Evolutionary conservation across 345 rosid genomes (phyloP).

Genomic region (Carallia pectinifolia): DNA sequence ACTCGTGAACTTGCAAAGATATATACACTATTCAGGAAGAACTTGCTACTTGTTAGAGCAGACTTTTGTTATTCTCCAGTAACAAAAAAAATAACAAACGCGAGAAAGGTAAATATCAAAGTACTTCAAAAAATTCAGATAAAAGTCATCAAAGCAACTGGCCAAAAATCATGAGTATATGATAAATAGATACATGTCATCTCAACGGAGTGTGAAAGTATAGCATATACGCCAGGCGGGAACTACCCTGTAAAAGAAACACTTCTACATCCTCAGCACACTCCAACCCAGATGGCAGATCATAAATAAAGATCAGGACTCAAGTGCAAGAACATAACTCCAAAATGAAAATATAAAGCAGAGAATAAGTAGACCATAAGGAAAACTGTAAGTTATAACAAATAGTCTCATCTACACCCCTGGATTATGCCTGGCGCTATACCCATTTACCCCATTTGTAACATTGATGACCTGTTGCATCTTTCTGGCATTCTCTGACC

Average conservation of each 20-base stretch:
- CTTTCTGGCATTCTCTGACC: constrained; percentile 31
- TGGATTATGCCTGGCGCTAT: constrained; percentile 21
- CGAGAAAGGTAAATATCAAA: no score
- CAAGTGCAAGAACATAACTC: not conserved
- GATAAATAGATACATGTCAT: not conserved
- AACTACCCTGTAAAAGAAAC: constrained; percentile 24
- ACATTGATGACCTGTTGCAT: constrained; percentile 27
- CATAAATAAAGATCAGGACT: constrained; percentile 4
- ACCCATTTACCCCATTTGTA: constrained; percentile 28
- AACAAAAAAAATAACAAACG: no score
- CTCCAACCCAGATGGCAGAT: not conserved
- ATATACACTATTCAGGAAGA: no score
- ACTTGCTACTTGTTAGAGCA: no score
- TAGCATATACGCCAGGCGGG: constrained; percentile 1
- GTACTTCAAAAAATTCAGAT: not conserved
- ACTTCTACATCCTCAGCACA: constrained; percentile 7
- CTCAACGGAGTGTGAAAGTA: constrained; percentile 1
- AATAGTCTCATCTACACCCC: not conserved
- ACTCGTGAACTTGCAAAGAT: no score
- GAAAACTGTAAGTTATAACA: not conserved
- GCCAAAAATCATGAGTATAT: not conserved
- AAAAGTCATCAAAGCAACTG: not conserved
- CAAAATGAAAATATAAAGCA: not conserved
- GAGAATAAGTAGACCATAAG: not conserved
- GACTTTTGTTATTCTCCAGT: no score